A percentile compares a stretch with the other conserved stretches of the same genome.
Conservation (phyloP, 306 rosid species). For the Cicer cuneatum region DNA sequence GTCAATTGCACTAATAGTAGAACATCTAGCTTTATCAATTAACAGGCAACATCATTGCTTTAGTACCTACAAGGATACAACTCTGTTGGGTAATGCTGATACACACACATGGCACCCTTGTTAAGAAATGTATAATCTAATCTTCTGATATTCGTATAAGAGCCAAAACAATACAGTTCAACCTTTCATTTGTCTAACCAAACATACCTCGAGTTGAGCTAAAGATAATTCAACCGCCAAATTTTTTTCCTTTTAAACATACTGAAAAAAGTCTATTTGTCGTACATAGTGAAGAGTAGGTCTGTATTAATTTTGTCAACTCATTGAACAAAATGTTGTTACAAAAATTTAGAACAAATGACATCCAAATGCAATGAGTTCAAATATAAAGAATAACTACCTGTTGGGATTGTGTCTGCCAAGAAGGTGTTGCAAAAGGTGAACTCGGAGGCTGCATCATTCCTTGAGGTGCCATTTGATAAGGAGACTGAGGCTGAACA, state of each 20-base stretch:
- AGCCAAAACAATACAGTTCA: neutral
- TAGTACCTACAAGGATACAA: neutral
- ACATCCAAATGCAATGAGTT: conserved; percentile 26
- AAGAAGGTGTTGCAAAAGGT: conserved; percentile 68
- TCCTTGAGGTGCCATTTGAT: conserved; percentile 62
- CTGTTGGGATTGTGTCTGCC: conserved; percentile 89
- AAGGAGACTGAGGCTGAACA: conserved; percentile 70
- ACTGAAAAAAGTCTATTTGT: neutral
- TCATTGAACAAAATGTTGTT: conserved; percentile 24
- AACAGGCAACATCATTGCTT: conserved; percentile 4
- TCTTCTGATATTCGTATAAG: neutral
- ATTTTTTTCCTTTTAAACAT: conserved; percentile 7
- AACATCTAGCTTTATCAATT: neutral
- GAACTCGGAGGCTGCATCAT: conserved; percentile 61
- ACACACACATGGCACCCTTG: neutral
- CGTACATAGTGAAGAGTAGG: neutral
- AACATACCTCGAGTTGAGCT: conserved; percentile 24
- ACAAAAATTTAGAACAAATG: neutral
- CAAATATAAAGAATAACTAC: conserved; percentile 45
- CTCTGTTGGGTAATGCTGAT: neutral
- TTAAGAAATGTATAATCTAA: conserved; percentile 13
- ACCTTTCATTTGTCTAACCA: neutral
- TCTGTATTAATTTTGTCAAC: conserved; percentile 7
- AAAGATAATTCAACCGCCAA: conserved; percentile 11
- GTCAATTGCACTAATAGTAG: conserved; percentile 21